Base-by-base conservation (phyloP, 2,329 filamentous ascomycete species). In the Apiospora arundinis region DNA sequence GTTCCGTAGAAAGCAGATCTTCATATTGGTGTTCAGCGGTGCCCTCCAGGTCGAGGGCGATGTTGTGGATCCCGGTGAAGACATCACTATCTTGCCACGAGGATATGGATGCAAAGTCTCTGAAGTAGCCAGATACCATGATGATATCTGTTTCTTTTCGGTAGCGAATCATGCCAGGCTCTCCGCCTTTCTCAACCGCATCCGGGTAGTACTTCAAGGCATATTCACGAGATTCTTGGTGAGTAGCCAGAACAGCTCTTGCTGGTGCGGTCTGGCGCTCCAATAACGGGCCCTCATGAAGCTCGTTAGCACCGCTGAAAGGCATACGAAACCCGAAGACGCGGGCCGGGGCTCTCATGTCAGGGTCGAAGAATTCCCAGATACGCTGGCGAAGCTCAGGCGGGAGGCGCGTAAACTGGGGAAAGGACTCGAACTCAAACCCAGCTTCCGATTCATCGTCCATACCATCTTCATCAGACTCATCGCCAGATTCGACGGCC, bases 331-430 rank as follows among this genome's bases (percentile, higher is more conserved):
- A 71, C 11, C 74, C 68, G 21, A 79, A 76, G 1, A 82, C 74
- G 37, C 80, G 78, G 8, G 72, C 70, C 48, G 77, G 74, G 1
- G 69, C 73, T 45, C 73, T 76, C 14, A 83, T 72, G 46, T 81
- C 72, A 1, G 77, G 78, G 69, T 81, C 80, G 68, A 81, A 80
- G 11, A 76, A 74, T 23, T 79, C 77, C 82, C 82, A 83, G 48
- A 83, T 75, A 42, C 72, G 77, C 5, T 74, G 63, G 45, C 81
- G 81, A 16, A 83, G 77, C 70, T 83, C 82, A 9, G 75, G 70
- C 1, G 81, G 81, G 2, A 83, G 74, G 23, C 72, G 75, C 45
- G 67, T 72, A 72, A 83, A 83, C 32, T 82, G 80, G 7, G 79
- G 79, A 68, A 83, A 83, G 25, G 70, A 76, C 25, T 70, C 45